Base-by-base conservation (phyloP, 306 rosid species). In the Quercus glauca region DNA sequence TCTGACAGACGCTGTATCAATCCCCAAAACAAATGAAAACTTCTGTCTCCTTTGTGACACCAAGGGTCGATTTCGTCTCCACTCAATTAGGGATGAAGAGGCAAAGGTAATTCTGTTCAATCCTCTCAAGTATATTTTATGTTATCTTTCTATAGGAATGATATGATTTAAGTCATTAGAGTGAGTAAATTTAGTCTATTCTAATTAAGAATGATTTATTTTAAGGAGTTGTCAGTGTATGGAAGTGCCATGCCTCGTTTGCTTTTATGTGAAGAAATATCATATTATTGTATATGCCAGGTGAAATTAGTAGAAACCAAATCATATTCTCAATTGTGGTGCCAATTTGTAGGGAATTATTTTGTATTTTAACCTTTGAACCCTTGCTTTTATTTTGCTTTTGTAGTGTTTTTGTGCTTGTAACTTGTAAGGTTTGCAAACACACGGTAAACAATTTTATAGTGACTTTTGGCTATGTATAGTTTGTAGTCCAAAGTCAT, bases 41-140 rank as follows among this genome's bases (percentile, higher is more conserved):
- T 90, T 90, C 73, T 94, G 89, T 71, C 92, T 90, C 65, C 93
- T 92, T 4, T 89, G 90, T 78, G 93, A 92, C 79, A 90, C 41
- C 41, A 35, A 35, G 41, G 41, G 41, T 35, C 1, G 41, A 35
- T 35, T 35, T 9, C 0, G 8, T 35, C 41, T 35, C 41, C 41
- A 35, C 41, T 35, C 9, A 35, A 35, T 35, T 9, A 35, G 41
- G 9, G 98, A 93, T 58, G 98, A 93, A 1, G 97, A 91, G 86
- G 89, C 97, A 0, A 93, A 91, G 98, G 98, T 93, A 82, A 43
- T 60, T 56, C 3, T 4, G 9, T 70, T 29, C 33, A 14, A 23
- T 76, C 57, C 69, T 55, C 25, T 4, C 2, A 37, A 71, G 21
- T 64, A 19, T 26, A 14, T 3, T 1, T 71, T 37, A 20, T 21